Base-by-base conservation (phyloP, 768 basidiomycete genomes). In the Lentinula guzmanii region DNA sequence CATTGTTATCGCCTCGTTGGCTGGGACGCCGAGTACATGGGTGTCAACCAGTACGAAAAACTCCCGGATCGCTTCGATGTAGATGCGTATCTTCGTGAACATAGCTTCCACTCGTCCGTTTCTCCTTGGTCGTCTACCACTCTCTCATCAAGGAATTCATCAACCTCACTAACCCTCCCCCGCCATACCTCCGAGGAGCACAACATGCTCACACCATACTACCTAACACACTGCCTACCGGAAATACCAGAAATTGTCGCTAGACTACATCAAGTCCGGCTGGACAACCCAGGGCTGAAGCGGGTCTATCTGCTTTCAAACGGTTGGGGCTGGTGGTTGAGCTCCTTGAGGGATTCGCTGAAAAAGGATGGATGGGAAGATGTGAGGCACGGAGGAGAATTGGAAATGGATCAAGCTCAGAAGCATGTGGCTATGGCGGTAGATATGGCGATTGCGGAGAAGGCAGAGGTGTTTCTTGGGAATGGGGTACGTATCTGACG, bases 241-340 rank as follows among this genome's bases (percentile, higher is more conserved):
- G 62, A 70, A 5, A 77, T 78, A 1, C 78, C 77, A 53, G 34
- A 72, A 7, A 59, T 59, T 28, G 58, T 59, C n/a, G 45, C 64
- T 58, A 6, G 69, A 67, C 21, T 59, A 33, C 67, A 70, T 2
- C 66, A 69, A 52, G 46, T 41, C 61, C 65, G 21, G 56, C 66
- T 66, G 64, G 68, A 66, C 24, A 41, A 56, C 61, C 70, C 65
- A 52, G 67, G 70, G 53, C 62, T 84, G 45, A 77, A 80, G 63
- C 71, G 74, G 1, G 62, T 85, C 28, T 84, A 76, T 66, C 60
- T 85, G 34, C 65, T 84, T 69, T 82, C 84, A 43, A 83, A 86
- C 58, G 83, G 77, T 48, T 64, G 76, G 41, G 70, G 70, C 5
- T 70, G 71, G 33, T 85, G 81, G 81, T 63, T 81, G 11, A 72